Percentiles rank a stretch among this genome's conserved stretches.
These are phyloP conservation scores for Aspergillus clavatus DNA, from an alignment of 2,329 filamentous ascomycete species.

Conservation along the genomic window DNA sequence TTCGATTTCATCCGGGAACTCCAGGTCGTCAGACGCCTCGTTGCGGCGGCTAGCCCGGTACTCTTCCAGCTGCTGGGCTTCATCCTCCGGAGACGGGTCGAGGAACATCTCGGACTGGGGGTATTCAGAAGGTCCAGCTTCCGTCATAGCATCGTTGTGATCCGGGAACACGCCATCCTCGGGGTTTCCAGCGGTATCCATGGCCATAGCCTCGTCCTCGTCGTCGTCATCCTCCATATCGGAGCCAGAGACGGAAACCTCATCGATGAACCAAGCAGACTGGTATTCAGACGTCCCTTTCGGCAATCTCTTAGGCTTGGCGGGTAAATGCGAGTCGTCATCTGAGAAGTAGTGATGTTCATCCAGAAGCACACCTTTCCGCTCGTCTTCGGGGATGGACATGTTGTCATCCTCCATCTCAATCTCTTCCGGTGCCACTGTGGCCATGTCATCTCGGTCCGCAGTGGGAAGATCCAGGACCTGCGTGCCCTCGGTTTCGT, in stretches of 20 bases:
- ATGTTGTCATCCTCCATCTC: constrained; percentile 67
- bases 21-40: constrained; percentile 82
- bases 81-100: constrained; percentile 73
- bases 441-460: constrained; percentile 76
- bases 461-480: constrained; percentile 67
- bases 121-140: constrained; percentile 80
- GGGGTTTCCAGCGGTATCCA: constrained; percentile 59
- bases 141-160: constrained; percentile 57
- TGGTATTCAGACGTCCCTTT: constrained; percentile 93
- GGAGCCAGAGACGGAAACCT: constrained; percentile 77
- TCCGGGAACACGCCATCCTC: constrained; percentile 71
- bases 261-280: constrained; percentile 84
- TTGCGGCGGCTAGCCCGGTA: constrained; percentile 73
- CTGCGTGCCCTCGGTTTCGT: constrained; percentile 49
- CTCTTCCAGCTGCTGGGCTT: constrained; percentile 72
- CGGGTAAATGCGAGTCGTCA: constrained; percentile 60
- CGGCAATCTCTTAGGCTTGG: constrained; percentile 69
- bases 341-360: constrained; percentile 98
- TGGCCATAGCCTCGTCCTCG: constrained; percentile 49
- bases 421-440: constrained; percentile 80
- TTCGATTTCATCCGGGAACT: constrained; percentile 97
- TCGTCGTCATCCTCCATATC: constrained; percentile 76
- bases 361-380: constrained; percentile 87
- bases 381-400: constrained; percentile 50
- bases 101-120: constrained; percentile 90